Conservation (phyloP, 768 basidiomycete genomes). For the Trametes cinnabarina region DNA sequence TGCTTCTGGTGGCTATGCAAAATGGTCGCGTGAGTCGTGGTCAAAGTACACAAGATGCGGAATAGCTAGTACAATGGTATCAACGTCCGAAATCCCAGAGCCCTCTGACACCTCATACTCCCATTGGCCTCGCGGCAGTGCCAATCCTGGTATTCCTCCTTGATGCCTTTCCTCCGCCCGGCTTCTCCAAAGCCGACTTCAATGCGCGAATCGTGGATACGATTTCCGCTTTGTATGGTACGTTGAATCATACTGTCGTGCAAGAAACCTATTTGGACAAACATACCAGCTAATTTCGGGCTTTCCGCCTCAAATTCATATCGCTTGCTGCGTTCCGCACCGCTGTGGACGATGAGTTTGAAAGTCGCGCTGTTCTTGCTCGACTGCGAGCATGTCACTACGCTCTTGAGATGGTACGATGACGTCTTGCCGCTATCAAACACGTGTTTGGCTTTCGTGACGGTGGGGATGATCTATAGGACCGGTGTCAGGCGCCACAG, state of each 20-base stretch:
- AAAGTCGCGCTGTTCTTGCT: conserved; percentile 78
- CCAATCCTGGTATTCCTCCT: conserved; percentile 49
- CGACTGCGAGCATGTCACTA: conserved; percentile 81
- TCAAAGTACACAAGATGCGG: background rate
- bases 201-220: conserved; percentile 69
- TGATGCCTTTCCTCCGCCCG: conserved; percentile 59
- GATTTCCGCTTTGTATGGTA: conserved; percentile 56
- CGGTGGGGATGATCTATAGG: conserved; percentile 80
- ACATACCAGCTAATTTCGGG: conserved; percentile 72
- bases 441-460: conserved; percentile 73
- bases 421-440: conserved; percentile 89
- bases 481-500: background rate
- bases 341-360: conserved; percentile 79
- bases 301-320: conserved; percentile 98
- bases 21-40: too few species aligned
- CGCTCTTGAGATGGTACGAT: conserved; percentile 88
- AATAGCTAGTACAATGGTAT: background rate
- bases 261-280: background rate
- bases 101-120: background rate
- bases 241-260: background rate
- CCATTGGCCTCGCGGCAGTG: conserved; percentile 7
- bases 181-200: conserved; percentile 62
- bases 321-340: conserved; percentile 75
- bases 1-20: too few species aligned
- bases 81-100: background rate